phyloP scores from a whole-genome alignment of 257 asterid genomes.

The Solanum boliviense region DNA sequence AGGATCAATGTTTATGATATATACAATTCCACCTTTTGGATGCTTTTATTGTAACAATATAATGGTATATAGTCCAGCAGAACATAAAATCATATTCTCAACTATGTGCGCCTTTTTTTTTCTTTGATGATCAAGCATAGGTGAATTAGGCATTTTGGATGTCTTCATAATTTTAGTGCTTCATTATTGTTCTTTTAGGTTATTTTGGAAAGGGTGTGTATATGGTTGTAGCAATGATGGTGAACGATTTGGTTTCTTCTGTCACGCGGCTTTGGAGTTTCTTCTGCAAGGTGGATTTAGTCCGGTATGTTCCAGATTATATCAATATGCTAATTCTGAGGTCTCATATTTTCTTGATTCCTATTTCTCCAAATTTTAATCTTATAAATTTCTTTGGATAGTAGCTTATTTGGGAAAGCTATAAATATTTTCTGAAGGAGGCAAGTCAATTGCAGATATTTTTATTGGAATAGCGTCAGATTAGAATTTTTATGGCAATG shows the following conservation, averaged over 20 bases:
- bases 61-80: background rate
- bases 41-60: background rate
- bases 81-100: background rate
- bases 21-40: background rate
- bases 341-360: background rate
- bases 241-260: slow-evolving; percentile 91
- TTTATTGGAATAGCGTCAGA: background rate
- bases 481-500: background rate
- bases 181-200: slow-evolving; percentile 36
- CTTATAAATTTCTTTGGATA: background rate
- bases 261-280: slow-evolving; percentile 94
- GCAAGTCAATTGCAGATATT: background rate
- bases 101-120: background rate
- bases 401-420: background rate
- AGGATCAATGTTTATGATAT: background rate
- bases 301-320: slow-evolving; percentile 57
- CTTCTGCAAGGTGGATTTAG: slow-evolving; percentile 85
- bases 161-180: slow-evolving; percentile 1
- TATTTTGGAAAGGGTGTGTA: slow-evolving; percentile 73
- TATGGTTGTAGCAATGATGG: slow-evolving; percentile 82
- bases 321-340: background rate
- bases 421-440: background rate
- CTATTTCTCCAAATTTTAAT: background rate
- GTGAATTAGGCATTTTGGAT: background rate
- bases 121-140: background rate